Evolutionary conservation across 1,284 basidiomycete species (phyloP).

Genomic region (Cutaneotrichosporon sp.): DNA sequence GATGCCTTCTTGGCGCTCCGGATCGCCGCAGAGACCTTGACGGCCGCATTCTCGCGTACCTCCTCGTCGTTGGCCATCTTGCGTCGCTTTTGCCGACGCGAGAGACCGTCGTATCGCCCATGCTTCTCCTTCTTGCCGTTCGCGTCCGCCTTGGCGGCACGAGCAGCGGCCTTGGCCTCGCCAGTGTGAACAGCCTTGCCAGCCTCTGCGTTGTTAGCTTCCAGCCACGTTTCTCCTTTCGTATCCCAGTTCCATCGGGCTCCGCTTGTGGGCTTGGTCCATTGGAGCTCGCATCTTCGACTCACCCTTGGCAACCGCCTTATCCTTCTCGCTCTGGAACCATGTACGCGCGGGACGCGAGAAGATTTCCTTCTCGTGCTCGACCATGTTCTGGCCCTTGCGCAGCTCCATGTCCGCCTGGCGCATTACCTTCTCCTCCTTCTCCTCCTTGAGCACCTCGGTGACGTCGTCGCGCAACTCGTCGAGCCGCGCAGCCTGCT

Average conservation of each 20-base stretch:
- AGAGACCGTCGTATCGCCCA: constrained; percentile 78
- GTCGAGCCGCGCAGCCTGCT: constrained; percentile 70
- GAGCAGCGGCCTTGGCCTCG: constrained; percentile 51
- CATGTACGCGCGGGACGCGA: constrained; percentile 91
- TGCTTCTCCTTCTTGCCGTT: constrained; percentile 64
- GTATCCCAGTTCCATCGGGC: no score
- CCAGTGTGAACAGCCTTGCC: constrained; percentile 66
- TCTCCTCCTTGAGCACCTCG: constrained; percentile 84
- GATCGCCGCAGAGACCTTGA: constrained; percentile 67
- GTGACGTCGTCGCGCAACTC: constrained; percentile 75
- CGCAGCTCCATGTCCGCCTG: constrained; percentile 93
- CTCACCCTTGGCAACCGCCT: constrained; percentile 72
- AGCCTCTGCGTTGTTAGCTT: constrained; percentile 56
- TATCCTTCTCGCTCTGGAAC: constrained; percentile 92
- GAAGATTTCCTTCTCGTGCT: constrained; percentile 92
- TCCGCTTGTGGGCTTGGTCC: no score
- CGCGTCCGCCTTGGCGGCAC: constrained; percentile 23
- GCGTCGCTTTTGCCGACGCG: constrained; percentile 76
- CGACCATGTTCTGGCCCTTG: constrained; percentile 94
- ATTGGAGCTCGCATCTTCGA: no score
- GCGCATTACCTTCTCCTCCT: constrained; percentile 87
- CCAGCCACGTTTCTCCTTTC: neutral
- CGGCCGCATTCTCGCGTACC: constrained; percentile 58
- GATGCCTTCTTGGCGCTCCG: constrained; percentile 77
- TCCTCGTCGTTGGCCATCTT: constrained; percentile 82